Percentiles rank a stretch among this genome's conserved stretches.
Evolutionary conservation across 2,329 filamentous ascomycete species (phyloP).

Genomic region (Magnaporthiopsis poae): DNA sequence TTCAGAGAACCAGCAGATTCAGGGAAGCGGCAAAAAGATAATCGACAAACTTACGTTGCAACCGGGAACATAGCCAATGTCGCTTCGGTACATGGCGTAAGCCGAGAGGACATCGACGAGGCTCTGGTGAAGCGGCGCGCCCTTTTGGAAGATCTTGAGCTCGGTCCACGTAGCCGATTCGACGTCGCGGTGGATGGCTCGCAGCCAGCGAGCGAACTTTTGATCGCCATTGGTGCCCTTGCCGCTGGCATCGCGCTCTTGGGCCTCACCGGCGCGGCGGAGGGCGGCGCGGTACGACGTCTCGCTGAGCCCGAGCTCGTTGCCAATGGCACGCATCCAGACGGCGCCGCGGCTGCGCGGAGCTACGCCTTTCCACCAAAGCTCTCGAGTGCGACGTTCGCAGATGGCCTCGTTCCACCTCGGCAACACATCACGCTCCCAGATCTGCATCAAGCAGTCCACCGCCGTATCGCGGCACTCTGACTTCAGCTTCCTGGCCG

Average conservation of each 20-base stretch:
- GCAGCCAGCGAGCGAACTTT: conserved; percentile 50
- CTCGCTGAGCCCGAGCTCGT: conserved; percentile 58
- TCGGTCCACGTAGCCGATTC: conserved; percentile 58
- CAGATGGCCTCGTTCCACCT: conserved; percentile 64
- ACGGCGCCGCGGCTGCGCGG: conserved; percentile 59
- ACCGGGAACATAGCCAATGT: conserved; percentile 67
- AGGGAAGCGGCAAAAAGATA: no score
- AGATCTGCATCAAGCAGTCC: conserved; percentile 49
- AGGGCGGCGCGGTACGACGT: conserved; percentile 63
- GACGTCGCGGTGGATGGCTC: conserved; percentile 55
- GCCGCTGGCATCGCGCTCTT: conserved; percentile 43
- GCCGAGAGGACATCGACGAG: conserved; percentile 66
- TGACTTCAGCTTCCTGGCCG: conserved; percentile 39
- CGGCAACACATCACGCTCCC: conserved; percentile 68
- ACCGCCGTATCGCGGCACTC: conserved; percentile 45
- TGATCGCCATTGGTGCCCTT: conserved; percentile 44
- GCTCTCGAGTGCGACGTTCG: conserved; percentile 59
- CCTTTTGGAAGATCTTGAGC: conserved; percentile 60
- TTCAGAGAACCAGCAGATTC: not conserved
- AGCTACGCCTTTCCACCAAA: conserved; percentile 75
- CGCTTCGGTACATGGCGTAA: conserved; percentile 71
- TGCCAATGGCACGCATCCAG: conserved; percentile 64
- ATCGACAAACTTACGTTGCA: conserved; percentile 55
- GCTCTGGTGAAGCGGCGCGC: conserved; percentile 55
- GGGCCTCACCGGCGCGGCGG: conserved; percentile 53